phyloP scores from a whole-genome alignment of 2,329 filamentous ascomycete genomes.

The Aspergillus ruber region DNA sequence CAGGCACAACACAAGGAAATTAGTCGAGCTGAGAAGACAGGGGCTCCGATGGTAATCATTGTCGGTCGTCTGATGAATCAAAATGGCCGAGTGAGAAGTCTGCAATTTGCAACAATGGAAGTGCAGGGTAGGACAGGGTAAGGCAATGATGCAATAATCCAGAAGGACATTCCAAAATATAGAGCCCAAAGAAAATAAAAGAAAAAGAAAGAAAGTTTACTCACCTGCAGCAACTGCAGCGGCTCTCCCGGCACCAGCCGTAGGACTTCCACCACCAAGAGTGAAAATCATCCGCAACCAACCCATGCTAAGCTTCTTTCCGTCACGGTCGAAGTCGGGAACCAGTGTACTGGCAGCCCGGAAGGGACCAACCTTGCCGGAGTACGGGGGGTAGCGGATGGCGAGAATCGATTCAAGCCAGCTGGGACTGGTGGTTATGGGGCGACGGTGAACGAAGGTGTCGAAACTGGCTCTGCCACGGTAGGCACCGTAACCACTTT shows the following conservation, averaged over 20 bases:
- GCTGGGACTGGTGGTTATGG: slow-evolving; percentile 52
- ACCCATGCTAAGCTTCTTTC: slow-evolving; percentile 35
- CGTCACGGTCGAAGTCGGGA: slow-evolving; percentile 57
- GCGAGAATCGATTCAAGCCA: slow-evolving; percentile 55
- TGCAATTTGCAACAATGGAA: not conserved
- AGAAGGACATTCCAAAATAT: not conserved
- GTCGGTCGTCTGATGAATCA: not conserved
- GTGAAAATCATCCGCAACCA: slow-evolving; percentile 36
- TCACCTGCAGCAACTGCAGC: slow-evolving; percentile 34
- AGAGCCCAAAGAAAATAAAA: not conserved
- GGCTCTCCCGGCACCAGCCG: slow-evolving; percentile 30
- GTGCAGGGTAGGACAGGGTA: not conserved
- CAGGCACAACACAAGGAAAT: not conserved
- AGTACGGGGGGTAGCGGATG: slow-evolving; percentile 57
- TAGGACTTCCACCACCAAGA: slow-evolving; percentile 35
- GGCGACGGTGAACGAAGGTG: slow-evolving; percentile 55
- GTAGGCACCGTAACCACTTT: slow-evolving; percentile 70
- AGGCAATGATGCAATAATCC: slow-evolving; percentile 1
- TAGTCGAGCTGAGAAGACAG: not conserved
- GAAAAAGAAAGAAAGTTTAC: slow-evolving; percentile 18
- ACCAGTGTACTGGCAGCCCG: slow-evolving; percentile 45
- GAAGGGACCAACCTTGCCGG: slow-evolving; percentile 49
- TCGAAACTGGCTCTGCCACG: slow-evolving; percentile 66
- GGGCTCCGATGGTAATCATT: not conserved
- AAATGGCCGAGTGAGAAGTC: slow-evolving; percentile 5